Evolutionary conservation across 1,284 basidiomycete species (phyloP), one percentile per base, ranked within the genome.

Genomic region (Bjerkandera adusta): DNA sequence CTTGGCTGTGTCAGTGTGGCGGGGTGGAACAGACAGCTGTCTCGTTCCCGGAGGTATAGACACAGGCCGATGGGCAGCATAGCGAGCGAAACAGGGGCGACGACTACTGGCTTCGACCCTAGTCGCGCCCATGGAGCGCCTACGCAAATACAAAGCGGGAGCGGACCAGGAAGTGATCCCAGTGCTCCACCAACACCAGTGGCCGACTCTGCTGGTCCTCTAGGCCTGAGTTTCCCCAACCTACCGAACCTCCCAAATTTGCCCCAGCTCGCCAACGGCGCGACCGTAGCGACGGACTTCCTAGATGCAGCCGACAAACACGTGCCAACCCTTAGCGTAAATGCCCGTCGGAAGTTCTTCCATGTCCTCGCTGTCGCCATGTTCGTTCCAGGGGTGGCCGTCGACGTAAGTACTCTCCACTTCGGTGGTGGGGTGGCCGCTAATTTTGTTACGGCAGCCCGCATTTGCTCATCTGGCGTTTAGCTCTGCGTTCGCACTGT

Each of bases 331-430:
- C 70, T 99, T 49, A 85, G 88, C 35, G 72, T 98, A 52, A 99
- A 99, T 64, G 92, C 91, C n/a, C 77, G 96, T 45, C 78, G 97
- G 47, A 99, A 99, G 68, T 97, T 90, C 68, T 99, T 99, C 71
- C 97, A 99, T 70, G 92, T 84, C 12, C 74, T 99, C 27, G 93
- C 96, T 1, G 93, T 98, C 41, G 75, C 92, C 29, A 95, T 99
- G 89, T 98, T 99, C 63, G 71, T 97, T 34, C 97, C 97, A 3
- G 95, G 94, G 0, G 85, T 99, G 44, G 88, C 85, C 0, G 68
- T 92, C 60, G 97, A 99, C 65, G 93, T 96, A 62, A 73, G 92
- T 85, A 25, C 21, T 8, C 41, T 38, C 29, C 21, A 12, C 22
- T 38, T 34, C n/a, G n/a, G n/a, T n/a, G n/a, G n/a, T n/a, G n/a